These are phyloP conservation scores for Debaryomyces fabryi DNA, from an alignment of 1,139 yeast species.

Conservation along the genomic window DNA sequence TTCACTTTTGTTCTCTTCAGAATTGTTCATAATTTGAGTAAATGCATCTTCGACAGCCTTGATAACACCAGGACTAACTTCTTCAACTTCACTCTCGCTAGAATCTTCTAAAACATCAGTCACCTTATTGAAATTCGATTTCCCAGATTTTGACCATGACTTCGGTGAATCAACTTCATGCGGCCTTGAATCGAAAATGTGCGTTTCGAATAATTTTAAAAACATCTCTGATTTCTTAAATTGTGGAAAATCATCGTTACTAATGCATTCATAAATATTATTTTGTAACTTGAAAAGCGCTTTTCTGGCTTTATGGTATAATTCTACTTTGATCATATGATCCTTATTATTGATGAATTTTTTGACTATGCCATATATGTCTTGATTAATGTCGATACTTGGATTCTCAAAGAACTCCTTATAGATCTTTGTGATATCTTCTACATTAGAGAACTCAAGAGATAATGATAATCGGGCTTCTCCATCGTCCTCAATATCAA, in stretches of 20 bases:
- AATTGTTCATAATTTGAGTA: constrained; percentile 56
- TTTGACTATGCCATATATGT: constrained; percentile 31
- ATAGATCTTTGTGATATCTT: constrained; percentile 53
- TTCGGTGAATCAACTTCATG: constrained; percentile 8
- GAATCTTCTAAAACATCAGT: neutral
- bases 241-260: constrained; percentile 52
- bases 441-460: constrained; percentile 44
- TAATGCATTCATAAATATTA: constrained; percentile 51
- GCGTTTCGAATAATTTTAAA: constrained; percentile 46
- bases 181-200: constrained; percentile 23
- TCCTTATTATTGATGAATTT: constrained; percentile 24
- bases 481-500: constrained; percentile 24
- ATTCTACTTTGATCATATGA: constrained; percentile 15
- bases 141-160: constrained; percentile 5
- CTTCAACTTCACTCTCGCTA: constrained; percentile 2
- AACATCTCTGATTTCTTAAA: constrained; percentile 47
- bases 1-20: constrained; percentile 5
- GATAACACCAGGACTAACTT: constrained; percentile 48
- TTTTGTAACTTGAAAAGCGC: constrained; percentile 60
- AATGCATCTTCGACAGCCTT: constrained; percentile 74
- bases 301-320: constrained; percentile 54
- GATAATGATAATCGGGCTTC: constrained; percentile 29
- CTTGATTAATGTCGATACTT: constrained; percentile 28
- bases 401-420: constrained; percentile 38
- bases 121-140: neutral